These are phyloP conservation scores for Phytophthora europaea DNA, from an alignment of 352 stramenopile genomes.

Conservation along the genomic window DNA sequence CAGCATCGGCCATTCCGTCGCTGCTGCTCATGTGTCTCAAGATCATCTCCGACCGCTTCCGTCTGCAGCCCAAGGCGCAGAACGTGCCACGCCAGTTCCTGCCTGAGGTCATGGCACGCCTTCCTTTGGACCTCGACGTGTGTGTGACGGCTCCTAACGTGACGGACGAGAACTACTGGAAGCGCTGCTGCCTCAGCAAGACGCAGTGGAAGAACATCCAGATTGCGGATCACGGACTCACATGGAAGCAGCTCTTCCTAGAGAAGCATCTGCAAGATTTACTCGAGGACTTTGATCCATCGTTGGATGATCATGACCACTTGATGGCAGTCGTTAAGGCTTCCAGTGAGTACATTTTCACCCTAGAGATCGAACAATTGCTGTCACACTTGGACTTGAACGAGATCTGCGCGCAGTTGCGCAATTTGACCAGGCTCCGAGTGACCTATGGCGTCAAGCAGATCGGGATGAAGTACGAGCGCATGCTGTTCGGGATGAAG, in stretches of 20 bases:
- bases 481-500: slow-evolving; percentile 96
- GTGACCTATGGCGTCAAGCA: slow-evolving; percentile 91
- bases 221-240: slow-evolving; percentile 92
- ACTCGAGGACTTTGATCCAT: slow-evolving; percentile 83
- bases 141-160: slow-evolving; percentile 86
- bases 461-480: slow-evolving; percentile 96
- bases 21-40: slow-evolving; percentile 84
- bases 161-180: slow-evolving; percentile 96
- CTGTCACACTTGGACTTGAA: slow-evolving; percentile 92
- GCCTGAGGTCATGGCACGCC: slow-evolving; percentile 79
- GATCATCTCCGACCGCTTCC: slow-evolving; percentile 82
- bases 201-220: slow-evolving; percentile 92
- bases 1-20: slow-evolving; percentile 46
- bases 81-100: slow-evolving; percentile 86
- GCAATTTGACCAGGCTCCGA: slow-evolving; percentile 90
- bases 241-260: slow-evolving; percentile 96
- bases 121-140: slow-evolving; percentile 87
- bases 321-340: slow-evolving; percentile 81
- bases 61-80: slow-evolving; percentile 69
- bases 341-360: slow-evolving; percentile 92
- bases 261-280: slow-evolving; percentile 80
- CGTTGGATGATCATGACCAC: slow-evolving; percentile 57
- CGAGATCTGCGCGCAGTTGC: slow-evolving; percentile 83
- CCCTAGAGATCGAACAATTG: slow-evolving; percentile 89
- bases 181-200: slow-evolving; percentile 86